A percentile compares a stretch with the other conserved stretches of the same genome.
Evolutionary conservation across 768 basidiomycete species (phyloP).

Genomic region (Tricholoma furcatifolium): DNA sequence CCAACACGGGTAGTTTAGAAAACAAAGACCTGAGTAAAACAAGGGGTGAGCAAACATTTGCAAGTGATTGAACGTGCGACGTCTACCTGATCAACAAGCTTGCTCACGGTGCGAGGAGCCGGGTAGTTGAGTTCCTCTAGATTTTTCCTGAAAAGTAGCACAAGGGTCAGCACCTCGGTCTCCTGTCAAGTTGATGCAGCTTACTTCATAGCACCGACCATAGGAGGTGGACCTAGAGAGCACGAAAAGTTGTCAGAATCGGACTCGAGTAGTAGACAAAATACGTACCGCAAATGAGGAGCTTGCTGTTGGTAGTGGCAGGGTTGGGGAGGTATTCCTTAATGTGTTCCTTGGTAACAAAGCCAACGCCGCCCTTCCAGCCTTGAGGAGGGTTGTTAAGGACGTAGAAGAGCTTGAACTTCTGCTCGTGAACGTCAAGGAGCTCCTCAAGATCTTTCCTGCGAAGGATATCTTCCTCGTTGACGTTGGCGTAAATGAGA

Average conservation of each 20-base stretch:
- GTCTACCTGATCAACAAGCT: slow-evolving; percentile 81
- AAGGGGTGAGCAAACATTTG: slow-evolving; percentile 2
- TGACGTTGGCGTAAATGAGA: slow-evolving; percentile 97
- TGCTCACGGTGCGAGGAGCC: slow-evolving; percentile 86
- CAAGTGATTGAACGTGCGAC: not conserved
- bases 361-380: slow-evolving; percentile 91
- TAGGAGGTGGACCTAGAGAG: slow-evolving; percentile 55
- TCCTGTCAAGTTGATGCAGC: slow-evolving; percentile 15
- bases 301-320: slow-evolving; percentile 64
- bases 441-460: slow-evolving; percentile 85
- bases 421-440: slow-evolving; percentile 49
- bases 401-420: slow-evolving; percentile 84
- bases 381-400: slow-evolving; percentile 89
- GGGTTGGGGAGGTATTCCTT: slow-evolving; percentile 72
- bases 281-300: slow-evolving; percentile 76
- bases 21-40: slow-evolving; percentile 37
- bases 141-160: slow-evolving; percentile 61
- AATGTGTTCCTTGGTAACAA: slow-evolving; percentile 92
- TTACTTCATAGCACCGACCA: slow-evolving; percentile 55
- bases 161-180: slow-evolving; percentile 5
- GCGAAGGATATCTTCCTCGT: slow-evolving; percentile 88
- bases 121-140: slow-evolving; percentile 87
- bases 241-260: not conserved
- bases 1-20: slow-evolving; percentile 29
- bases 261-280: not conserved